Conservation (phyloP, 2,329 filamentous ascomycete genomes). For the Verticillium nonalfalfae region DNA sequence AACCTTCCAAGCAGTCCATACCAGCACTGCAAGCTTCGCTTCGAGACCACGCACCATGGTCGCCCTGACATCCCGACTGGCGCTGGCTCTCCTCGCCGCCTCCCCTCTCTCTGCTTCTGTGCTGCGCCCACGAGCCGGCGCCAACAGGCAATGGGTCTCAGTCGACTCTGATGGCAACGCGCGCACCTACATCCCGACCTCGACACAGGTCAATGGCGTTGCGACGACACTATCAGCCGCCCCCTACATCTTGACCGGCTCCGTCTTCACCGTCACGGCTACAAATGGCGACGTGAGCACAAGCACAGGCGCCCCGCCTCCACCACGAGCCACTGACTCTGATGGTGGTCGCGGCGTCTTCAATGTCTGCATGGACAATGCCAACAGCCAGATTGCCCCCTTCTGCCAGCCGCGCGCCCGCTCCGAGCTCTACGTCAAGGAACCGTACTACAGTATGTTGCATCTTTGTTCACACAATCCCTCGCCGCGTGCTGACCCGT, state of each 20-base stretch:
- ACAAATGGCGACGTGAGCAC: constrained; percentile 16
- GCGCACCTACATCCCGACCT: constrained; percentile 19
- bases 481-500: background rate
- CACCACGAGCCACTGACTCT: constrained; percentile 19
- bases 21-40: background rate
- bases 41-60: background rate
- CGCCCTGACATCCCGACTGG: background rate
- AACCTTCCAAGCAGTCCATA: too few species aligned
- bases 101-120: constrained; percentile 4
- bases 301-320: constrained; percentile 22
- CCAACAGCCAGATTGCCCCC: constrained; percentile 16
- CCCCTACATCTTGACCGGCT: constrained; percentile 19
- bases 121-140: constrained; percentile 3
- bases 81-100: constrained; percentile 2
- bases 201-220: constrained; percentile 17
- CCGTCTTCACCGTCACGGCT: constrained; percentile 20
- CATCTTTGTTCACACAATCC: background rate
- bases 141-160: constrained; percentile 21
- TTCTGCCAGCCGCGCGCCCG: constrained; percentile 25
- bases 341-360: constrained; percentile 19
- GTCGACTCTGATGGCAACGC: constrained; percentile 19
- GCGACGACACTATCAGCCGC: constrained; percentile 19
- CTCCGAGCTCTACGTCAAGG: constrained; percentile 19
- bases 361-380: constrained; percentile 14
- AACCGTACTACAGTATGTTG: constrained; percentile 25